Conservation (phyloP, 2,329 filamentous ascomycete species). For the Ophiocordyceps camponoti-floridani region DNA sequence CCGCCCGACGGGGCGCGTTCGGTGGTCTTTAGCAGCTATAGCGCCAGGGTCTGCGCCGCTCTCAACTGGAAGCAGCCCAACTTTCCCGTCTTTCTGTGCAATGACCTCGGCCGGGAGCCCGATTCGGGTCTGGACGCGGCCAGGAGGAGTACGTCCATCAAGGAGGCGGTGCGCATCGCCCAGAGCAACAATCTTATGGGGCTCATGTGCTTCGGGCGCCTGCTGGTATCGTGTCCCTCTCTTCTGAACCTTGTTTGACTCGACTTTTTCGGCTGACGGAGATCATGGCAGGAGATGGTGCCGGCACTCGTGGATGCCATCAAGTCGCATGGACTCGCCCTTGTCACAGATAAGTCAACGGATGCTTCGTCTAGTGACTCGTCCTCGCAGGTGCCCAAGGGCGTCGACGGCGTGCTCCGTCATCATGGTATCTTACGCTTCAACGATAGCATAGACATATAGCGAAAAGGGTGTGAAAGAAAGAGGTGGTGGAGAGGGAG, state of each 20-base stretch:
- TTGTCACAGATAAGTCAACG: conserved; percentile 73
- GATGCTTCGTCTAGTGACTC: conserved; percentile 29
- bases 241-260: too few relatives aligned
- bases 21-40: conserved; percentile 89
- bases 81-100: conserved; percentile 89
- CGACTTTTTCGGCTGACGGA: not conserved
- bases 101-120: conserved; percentile 64
- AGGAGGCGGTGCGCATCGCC: conserved; percentile 83
- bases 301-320: conserved; percentile 84
- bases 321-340: conserved; percentile 80
- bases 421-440: conserved; percentile 79
- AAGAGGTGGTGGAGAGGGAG: too few relatives aligned
- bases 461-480: conserved; percentile 10
- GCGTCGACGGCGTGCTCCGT: conserved; percentile 75
- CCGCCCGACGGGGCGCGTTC: conserved; percentile 60
- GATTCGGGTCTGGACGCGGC: conserved; percentile 16
- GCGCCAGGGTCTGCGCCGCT: conserved; percentile 75
- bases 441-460: conserved; percentile 74
- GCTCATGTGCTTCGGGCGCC: conserved; percentile 69
- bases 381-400: conserved; percentile 50
- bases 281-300: conserved; percentile 56
- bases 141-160: conserved; percentile 64
- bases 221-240: conserved; percentile 48
- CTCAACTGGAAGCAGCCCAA: conserved; percentile 99
- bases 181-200: conserved; percentile 98